These are phyloP conservation scores for Alliaria petiolata DNA, from an alignment of 345 rosid species.

Conservation along the genomic window DNA sequence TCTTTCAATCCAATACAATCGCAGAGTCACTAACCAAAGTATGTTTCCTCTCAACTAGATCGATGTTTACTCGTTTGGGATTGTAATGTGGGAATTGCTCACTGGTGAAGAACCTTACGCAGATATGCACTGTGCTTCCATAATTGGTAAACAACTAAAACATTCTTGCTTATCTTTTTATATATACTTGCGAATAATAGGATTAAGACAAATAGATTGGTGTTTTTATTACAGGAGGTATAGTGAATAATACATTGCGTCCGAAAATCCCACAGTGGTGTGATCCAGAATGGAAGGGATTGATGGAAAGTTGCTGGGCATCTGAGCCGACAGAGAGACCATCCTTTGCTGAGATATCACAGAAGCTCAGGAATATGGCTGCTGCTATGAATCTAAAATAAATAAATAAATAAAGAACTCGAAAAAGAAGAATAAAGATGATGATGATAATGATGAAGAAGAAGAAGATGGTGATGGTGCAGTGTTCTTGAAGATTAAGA, in stretches of 20 bases:
- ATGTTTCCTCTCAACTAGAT: constrained; percentile 42
- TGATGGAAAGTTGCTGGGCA: constrained; percentile 94
- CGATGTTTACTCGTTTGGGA: constrained; percentile 96
- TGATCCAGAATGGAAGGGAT: constrained; percentile 94
- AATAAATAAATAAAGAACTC: background rate
- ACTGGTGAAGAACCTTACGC: constrained; percentile 96
- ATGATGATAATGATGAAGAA: constrained; percentile 9
- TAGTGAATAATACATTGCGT: constrained; percentile 87
- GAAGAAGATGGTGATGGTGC: constrained; percentile 21
- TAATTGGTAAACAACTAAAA: constrained; percentile 65
- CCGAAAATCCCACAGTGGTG: constrained; percentile 95
- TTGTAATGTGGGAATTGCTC: constrained; percentile 98
- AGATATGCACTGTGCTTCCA: constrained; percentile 91
- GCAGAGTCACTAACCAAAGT: background rate
- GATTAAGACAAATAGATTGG: background rate
- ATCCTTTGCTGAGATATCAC: constrained; percentile 87
- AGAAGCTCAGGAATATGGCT: constrained; percentile 91
- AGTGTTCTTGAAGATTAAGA: background rate
- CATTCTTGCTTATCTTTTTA: background rate
- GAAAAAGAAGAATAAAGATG: constrained; percentile 21
- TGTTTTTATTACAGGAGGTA: constrained; percentile 59
- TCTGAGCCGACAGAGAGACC: constrained; percentile 88
- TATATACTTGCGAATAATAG: background rate
- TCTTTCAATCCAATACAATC: no score
- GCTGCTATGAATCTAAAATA: constrained; percentile 88